Evolutionary conservation across 78 protist genomes (phyloP).

Genomic region (Speleostelium caveatum): DNA sequence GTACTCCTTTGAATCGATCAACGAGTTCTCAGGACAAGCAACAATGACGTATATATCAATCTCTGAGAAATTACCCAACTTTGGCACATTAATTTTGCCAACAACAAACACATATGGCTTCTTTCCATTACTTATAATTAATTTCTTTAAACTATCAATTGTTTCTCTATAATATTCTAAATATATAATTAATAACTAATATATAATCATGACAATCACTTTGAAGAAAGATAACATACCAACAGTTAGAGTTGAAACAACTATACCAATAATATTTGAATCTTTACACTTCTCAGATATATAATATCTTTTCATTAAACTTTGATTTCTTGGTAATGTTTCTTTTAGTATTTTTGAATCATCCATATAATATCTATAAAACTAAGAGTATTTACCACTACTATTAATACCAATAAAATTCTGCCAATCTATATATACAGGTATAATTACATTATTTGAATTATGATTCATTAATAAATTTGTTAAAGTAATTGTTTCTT

Average conservation of each 20-base stretch:
- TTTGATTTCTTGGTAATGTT: slow-evolving; percentile 41
- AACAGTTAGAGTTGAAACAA: slow-evolving; percentile 83
- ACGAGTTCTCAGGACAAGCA: slow-evolving; percentile 88
- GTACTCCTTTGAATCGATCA: slow-evolving; percentile 83
- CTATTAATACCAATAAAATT: too few species aligned
- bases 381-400: too few species aligned
- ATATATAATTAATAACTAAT: neutral
- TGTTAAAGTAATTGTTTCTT: slow-evolving; percentile 54
- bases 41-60: slow-evolving; percentile 86
- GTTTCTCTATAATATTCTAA: slow-evolving; percentile 42
- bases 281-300: slow-evolving; percentile 79
- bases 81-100: slow-evolving; percentile 90
- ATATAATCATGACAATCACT: neutral
- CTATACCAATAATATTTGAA: slow-evolving; percentile 81
- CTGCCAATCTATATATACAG: neutral
- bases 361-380: slow-evolving; percentile 52
- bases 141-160: slow-evolving; percentile 38
- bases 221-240: neutral
- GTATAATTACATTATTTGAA: slow-evolving; percentile 15
- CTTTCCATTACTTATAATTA: slow-evolving; percentile 66
- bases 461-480: slow-evolving; percentile 62
- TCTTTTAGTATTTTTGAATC: slow-evolving; percentile 28
- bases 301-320: slow-evolving; percentile 72
- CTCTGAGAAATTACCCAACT: slow-evolving; percentile 93
- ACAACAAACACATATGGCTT: slow-evolving; percentile 83